Evolutionary conservation across 768 basidiomycete species (phyloP), one percentile per base, ranked within the genome.

Genomic region (Boletus reticuloceps): DNA sequence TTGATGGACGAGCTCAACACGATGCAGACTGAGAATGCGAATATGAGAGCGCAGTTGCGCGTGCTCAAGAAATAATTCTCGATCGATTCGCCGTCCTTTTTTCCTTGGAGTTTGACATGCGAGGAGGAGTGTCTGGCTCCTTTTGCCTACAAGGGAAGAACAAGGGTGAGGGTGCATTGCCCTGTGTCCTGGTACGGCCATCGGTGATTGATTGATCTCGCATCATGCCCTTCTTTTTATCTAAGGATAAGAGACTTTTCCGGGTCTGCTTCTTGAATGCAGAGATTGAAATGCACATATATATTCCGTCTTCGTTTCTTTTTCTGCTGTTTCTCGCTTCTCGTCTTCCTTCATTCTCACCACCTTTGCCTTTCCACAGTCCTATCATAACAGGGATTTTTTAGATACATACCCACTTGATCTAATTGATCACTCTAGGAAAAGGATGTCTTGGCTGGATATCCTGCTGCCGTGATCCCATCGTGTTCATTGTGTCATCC

Each of bases 1-100:
- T 67, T 99, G 51, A 77, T 99, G 41, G 94, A 97, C 65, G 93
- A 96, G 74, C 78, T 96, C 63, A 94, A 91, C 68, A 77, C 80
- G 49, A 79, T 88, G 73, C 90, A 93, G 74, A 86, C 81, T 53
- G 90, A 93, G 73, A 93, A 94, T 64, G 77, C 74, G 39, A 82
- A 69, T 38, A 66, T 94, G 56, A 79, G 88, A 42, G 82, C 84
- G 32, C 91, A 93, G 69, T 63, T 94, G 61, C 79, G 90, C 49
- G 79, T 79, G 22, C 69, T 77, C 58, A 86, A 82, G 51, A 66
- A 56, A 43, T 70, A 25, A 59, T 38, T 41, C 17, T 36, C 25
- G 22, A 3, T n/a, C 5, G 19, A 5, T 29, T n/a, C 19, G 6
- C n/a, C 44, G 13, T 43, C 12, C 6, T 11, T 22, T 16, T 39